A percentile compares a stretch with the other conserved stretches of the same genome.
phyloP scores from a whole-genome alignment of 2,329 filamentous ascomycete genomes.

The Colletotrichum orchidophilum region DNA sequence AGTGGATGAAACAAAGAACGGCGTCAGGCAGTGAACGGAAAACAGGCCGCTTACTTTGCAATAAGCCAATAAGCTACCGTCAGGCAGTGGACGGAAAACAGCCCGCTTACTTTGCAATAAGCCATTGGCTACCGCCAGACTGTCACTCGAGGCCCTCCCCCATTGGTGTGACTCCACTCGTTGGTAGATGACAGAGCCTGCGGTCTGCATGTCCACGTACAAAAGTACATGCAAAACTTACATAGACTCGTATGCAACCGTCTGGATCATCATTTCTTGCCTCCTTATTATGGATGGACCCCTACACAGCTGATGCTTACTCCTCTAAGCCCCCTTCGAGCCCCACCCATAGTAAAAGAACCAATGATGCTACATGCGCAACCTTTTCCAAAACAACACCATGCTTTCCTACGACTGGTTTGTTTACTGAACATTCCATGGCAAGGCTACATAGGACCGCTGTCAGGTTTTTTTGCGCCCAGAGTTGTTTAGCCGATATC shows the following conservation, averaged over 20 bases:
- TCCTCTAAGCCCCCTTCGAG: background rate
- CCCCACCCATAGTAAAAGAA: background rate
- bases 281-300: background rate
- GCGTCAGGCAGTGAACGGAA: no score
- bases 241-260: background rate
- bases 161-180: no score
- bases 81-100: no score
- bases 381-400: background rate
- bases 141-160: no score
- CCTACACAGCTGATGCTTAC: background rate
- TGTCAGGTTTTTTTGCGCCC: background rate
- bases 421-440: background rate
- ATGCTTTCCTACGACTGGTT: background rate
- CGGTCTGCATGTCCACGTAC: no score
- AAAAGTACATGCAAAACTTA: background rate
- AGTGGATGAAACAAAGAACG: no score
- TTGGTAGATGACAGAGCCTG: no score
- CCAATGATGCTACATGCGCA: background rate
- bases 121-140: no score
- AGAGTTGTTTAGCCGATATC: background rate
- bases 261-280: background rate
- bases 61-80: no score
- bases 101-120: no score
- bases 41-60: no score
- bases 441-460: background rate